These are phyloP conservation scores for Aspergillus ostianus DNA, from an alignment of 495 filamentous ascomycete genomes.

Conservation along the genomic window DNA sequence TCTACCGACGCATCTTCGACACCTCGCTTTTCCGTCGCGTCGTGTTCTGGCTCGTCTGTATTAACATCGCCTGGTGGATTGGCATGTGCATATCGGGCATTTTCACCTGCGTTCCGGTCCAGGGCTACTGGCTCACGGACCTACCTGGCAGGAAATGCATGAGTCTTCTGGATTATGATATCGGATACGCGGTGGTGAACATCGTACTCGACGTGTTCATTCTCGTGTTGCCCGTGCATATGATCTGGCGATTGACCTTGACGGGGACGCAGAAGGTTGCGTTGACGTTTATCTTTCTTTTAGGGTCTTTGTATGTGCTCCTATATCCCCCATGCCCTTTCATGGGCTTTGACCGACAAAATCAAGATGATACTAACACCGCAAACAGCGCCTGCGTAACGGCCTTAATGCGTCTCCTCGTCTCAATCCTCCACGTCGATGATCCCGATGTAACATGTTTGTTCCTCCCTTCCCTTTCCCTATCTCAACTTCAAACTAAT, in stretches of 20 bases:
- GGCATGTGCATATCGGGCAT: not conserved
- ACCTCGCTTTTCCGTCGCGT: not conserved
- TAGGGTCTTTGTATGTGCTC: not conserved
- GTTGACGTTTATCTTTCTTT: not conserved
- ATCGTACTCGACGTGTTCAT: not conserved
- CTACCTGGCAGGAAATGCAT: not conserved
- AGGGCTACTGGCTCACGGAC: not conserved
- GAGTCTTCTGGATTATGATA: not conserved
- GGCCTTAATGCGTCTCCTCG: not conserved
- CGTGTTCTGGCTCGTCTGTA: not conserved
- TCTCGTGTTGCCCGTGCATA: not conserved
- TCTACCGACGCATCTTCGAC: not conserved
- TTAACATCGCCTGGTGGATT: not conserved
- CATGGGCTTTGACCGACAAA: no score
- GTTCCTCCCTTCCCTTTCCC: not conserved
- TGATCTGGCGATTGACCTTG: not conserved
- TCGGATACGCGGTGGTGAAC: not conserved
- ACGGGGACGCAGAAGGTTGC: not conserved
- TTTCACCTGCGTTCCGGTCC: not conserved
- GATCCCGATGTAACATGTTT: not conserved
- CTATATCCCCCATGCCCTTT: not conserved
- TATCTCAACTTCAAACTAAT: not conserved
- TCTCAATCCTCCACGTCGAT: not conserved
- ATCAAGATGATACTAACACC: not conserved
- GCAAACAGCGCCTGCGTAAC: not conserved